Percentiles rank a stretch among this genome's conserved stretches.
These are phyloP conservation scores for Saraca asoca DNA, from an alignment of 331 rosid species.

Conservation along the genomic window DNA sequence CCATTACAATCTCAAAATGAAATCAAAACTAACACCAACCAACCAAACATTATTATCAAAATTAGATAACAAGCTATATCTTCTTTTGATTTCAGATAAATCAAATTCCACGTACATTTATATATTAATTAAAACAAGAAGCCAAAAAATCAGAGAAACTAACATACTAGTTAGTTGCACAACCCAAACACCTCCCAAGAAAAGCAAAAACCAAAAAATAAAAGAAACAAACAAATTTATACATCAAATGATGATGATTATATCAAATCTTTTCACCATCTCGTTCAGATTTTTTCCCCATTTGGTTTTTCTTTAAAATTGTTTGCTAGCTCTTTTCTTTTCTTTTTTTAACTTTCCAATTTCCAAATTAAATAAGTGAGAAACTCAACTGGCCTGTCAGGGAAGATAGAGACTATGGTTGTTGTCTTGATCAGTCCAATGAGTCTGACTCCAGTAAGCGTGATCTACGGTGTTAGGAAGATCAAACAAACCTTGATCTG, in stretches of 20 bases:
- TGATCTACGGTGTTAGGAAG: constrained; percentile 80
- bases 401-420: constrained; percentile 44
- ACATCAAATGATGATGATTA: constrained; percentile 28
- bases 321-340: constrained; percentile 9
- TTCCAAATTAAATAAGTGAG: background rate
- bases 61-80: too few species aligned
- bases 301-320: constrained; percentile 23
- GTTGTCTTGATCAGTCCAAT: constrained; percentile 80
- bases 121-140: too few species aligned
- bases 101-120: too few species aligned
- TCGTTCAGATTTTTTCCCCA: background rate
- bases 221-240: constrained; percentile 13
- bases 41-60: too few species aligned
- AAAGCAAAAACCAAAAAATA: background rate
- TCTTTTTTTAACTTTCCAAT: too few species aligned
- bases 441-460: constrained; percentile 72
- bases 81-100: too few species aligned
- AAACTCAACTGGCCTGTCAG: constrained; percentile 22
- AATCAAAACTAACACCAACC: too few species aligned
- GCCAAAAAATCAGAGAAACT: too few species aligned
- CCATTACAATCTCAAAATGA: too few species aligned
- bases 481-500: constrained; percentile 79
- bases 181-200: constrained; percentile 35
- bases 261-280: constrained; percentile 35
- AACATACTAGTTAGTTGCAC: too few species aligned